Evolutionary conservation across 371 early-diverging fungal species (phyloP), one percentile per base, ranked within the genome.

Genomic region (Lichtheimia corymbifera): DNA sequence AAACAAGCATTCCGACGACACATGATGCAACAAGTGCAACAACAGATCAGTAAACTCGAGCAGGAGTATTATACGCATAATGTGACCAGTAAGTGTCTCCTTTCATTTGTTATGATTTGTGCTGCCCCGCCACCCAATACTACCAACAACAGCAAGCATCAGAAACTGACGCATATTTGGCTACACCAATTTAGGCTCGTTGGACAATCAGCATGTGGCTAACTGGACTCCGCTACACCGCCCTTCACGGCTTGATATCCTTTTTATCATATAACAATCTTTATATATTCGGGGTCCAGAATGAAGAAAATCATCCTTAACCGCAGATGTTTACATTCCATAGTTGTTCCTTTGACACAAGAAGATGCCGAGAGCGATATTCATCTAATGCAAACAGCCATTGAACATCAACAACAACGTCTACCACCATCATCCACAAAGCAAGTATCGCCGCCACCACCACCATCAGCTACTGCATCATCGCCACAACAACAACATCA

Each of bases 151-250:
- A 35, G 15, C 58, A n/a, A 12, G 24, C 27, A 51, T 42, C 30
- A 41, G 41, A 41, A 27, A 44, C 50, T 24, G 35, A 20, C 27
- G 25, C 24, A 20, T 57, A 50, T 45, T 51, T 43, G 54, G 35
- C 22, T 17, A 49, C 17, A 47, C 30, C 27, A 52, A 22, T 61
- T 28, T 50, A 75, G 73, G 70, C 51, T 70, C 68, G 25, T 63
- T 72, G 54, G 72, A 75, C 53, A 68, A 73, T 43, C 68, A 72
- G 25, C 71, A 73, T 63, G 53, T 79, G 24, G 24, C 61, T 27
- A 66, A 65, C 22, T 72, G 72, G 72, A 49, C 58, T 17, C 72
- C 72, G 15, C 68, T 62, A 22, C 63, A 63, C 50, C 58, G 72
- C 55, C 68, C 72, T 15, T 62, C 65, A 5, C 55, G 58, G 63